Evolutionary conservation across 495 filamentous ascomycete genomes (phyloP), one percentile per base, ranked within the genome.

Genomic region (Aspergillus incahuasiensis): DNA sequence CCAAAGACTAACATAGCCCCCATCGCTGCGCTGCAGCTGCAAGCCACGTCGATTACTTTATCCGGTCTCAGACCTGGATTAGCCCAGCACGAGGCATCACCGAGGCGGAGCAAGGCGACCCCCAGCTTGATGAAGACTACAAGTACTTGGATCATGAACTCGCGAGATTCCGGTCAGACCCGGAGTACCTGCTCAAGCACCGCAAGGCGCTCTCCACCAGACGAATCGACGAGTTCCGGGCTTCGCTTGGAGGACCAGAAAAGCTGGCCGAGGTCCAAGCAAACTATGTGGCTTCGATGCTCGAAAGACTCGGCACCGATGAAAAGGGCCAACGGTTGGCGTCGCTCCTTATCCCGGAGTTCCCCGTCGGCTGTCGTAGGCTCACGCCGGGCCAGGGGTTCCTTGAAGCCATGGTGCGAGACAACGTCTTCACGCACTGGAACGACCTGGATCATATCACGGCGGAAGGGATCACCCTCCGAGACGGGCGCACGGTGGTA

Each of bases 161-260:
- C 20, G 39, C 58, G 11, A 56, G 43, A 12, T 50, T 66, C n/a
- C 16, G 39, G 5, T 53, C 57, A 11, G 51, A 68, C 41, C 65
- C 65, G 15, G 49, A 60, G 34, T 56, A 52, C 22, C 16, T 43
- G 64, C 63, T 20, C 21, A 60, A 19, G 5, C 76, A 75, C 51
- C 62, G 76, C 6, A 76, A 78, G 59, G 67, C 74, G 55, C 61
- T 78, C 39, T 68, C 75, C 44, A 67, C 70, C 30, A 49, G 62
- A 59, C 57, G 61, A 46, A 58, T 61, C 70, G 41, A 12, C 7
- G 18, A 40, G 4, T 18, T 3, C 40, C 2, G 9, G 16, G 40
- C n/a, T 5, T 43, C 40, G 9, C n/a, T n/a, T n/a, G n/a, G n/a
- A n/a, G n/a, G n/a, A n/a, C n/a, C 18, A 3, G 16, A 16, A 3